These are phyloP conservation scores for Nosema muscidifuracis DNA, from an alignment of 371 early-diverging fungal genomes.

Conservation along the genomic window DNA sequence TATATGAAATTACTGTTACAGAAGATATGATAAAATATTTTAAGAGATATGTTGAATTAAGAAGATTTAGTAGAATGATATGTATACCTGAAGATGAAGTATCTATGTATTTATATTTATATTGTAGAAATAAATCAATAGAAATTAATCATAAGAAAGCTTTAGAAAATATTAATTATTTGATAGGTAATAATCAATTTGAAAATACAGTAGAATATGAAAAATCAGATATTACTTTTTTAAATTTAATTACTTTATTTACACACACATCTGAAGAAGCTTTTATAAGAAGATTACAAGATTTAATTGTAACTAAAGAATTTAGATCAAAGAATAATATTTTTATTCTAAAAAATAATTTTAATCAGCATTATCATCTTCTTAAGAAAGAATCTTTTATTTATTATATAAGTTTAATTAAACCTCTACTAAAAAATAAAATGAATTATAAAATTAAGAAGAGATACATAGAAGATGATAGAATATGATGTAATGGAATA, in stretches of 20 bases:
- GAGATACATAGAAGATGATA: not conserved
- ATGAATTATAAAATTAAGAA: conserved; percentile 13
- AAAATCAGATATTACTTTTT: not conserved
- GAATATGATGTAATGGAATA: not conserved
- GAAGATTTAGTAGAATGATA: not conserved
- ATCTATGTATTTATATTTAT: conserved; percentile 2
- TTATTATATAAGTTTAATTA: not conserved
- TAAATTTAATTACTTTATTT: conserved; percentile 1
- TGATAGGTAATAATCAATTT: not conserved
- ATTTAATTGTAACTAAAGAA: not conserved
- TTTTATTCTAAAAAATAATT: not conserved
- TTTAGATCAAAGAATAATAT: not conserved
- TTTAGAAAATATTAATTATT: not conserved
- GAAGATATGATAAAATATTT: not conserved
- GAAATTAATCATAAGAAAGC: not conserved
- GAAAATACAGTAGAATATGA: not conserved
- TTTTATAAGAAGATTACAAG: not conserved
- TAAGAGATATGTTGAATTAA: not conserved
- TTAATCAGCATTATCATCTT: not conserved
- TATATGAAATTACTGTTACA: not conserved
- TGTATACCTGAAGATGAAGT: conserved; percentile 3
- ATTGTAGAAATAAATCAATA: not conserved
- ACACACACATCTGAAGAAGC: not conserved
- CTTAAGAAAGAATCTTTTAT: not conserved
- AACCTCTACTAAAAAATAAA: not conserved